Conservation (phyloP, 2,329 filamentous ascomycete genomes). For the Aspergillus puulaauensis region DNA sequence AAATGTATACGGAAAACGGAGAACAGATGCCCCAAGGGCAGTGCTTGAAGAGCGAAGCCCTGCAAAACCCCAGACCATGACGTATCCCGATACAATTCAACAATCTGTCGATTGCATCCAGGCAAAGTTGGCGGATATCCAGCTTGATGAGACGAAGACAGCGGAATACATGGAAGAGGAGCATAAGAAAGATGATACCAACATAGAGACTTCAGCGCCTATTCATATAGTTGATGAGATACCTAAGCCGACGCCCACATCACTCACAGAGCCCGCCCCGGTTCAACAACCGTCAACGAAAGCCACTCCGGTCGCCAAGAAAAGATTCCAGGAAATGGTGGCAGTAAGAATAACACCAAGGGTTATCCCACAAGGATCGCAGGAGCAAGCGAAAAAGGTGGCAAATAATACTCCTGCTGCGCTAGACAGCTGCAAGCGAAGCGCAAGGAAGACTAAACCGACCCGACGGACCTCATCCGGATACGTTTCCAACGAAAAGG, state of each 20-base stretch:
- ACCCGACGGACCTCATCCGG: constrained; percentile 30
- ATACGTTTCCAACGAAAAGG: constrained; percentile 32
- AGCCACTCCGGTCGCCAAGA: background rate
- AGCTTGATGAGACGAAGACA: constrained; percentile 19
- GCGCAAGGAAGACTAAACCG: constrained; percentile 21
- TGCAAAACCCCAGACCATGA: constrained; percentile 10
- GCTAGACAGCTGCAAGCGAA: constrained; percentile 8
- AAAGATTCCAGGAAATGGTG: constrained; percentile 25
- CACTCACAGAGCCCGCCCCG: constrained; percentile 1
- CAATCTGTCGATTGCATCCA: constrained; percentile 24
- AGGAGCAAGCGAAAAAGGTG: background rate
- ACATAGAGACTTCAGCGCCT: background rate
- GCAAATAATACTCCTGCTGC: background rate
- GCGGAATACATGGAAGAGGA: background rate
- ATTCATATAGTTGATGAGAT: background rate
- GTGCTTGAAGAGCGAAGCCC: constrained; percentile 36
- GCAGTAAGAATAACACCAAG: constrained; percentile 27
- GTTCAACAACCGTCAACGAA: constrained; percentile 1
- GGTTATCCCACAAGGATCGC: background rate
- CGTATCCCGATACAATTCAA: constrained; percentile 2
- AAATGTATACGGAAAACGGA: constrained; percentile 38
- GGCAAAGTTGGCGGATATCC: constrained; percentile 28
- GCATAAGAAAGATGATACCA: background rate
- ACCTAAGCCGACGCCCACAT: background rate
- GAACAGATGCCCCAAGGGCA: constrained; percentile 34